phyloP scores from a whole-genome alignment of 1,284 basidiomycete genomes.

The Puccinia hordei region DNA sequence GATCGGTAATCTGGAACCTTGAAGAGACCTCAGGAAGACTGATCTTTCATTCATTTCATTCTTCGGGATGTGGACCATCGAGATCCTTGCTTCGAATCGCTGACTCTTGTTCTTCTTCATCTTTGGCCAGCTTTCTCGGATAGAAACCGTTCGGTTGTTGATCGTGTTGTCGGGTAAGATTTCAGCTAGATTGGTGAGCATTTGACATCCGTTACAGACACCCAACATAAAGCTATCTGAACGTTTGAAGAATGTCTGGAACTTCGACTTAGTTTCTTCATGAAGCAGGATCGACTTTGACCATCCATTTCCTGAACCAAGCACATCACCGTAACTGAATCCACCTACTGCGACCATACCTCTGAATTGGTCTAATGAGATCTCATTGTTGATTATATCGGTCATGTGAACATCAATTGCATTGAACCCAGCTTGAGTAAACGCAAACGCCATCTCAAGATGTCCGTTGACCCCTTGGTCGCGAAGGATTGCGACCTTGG shows the following conservation, averaged over 20 bases:
- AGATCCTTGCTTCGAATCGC: slow-evolving; percentile 85
- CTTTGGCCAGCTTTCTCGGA: slow-evolving; percentile 71
- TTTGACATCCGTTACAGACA: slow-evolving; percentile 98
- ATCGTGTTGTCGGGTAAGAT: slow-evolving; percentile 79
- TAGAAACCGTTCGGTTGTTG: neutral
- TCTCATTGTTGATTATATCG: slow-evolving; percentile 77
- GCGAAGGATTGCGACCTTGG: slow-evolving; percentile 89
- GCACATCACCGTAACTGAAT: slow-evolving; percentile 97
- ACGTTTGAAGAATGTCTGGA: slow-evolving; percentile 77
- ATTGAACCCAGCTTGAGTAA: slow-evolving; percentile 87
- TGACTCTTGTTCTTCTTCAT: slow-evolving; percentile 88
- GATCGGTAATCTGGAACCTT: slow-evolving; percentile 80
- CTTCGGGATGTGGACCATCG: slow-evolving; percentile 71
- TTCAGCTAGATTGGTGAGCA: slow-evolving; percentile 81
- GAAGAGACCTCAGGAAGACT: slow-evolving; percentile 87
- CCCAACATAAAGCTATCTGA: slow-evolving; percentile 83
- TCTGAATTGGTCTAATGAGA: slow-evolving; percentile 71
- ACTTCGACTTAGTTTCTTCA: slow-evolving; percentile 71
- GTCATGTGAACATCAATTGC: slow-evolving; percentile 98
- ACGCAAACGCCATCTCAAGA: slow-evolving; percentile 97
- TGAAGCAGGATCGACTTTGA: slow-evolving; percentile 88
- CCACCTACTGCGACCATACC: slow-evolving; percentile 95
- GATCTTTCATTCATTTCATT: slow-evolving; percentile 61
- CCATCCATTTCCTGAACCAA: slow-evolving; percentile 98
- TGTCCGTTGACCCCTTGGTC: slow-evolving; percentile 99